Base-by-base conservation (phyloP, 2,329 filamentous ascomycete species). In the Ilyonectria destructans region DNA sequence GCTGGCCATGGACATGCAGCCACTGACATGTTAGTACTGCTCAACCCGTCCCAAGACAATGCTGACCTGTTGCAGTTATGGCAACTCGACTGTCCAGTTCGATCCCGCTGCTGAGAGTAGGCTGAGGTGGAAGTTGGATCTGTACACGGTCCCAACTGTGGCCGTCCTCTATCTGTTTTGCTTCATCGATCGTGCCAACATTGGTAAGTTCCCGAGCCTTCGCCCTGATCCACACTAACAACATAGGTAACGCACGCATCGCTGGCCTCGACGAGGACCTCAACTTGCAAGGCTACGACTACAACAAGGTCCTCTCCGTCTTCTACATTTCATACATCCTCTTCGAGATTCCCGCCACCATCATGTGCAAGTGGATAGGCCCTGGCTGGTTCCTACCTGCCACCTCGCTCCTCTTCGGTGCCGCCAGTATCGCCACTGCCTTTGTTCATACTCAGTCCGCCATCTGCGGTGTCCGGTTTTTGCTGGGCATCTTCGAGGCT, bases 101-200 rank as follows among this genome's bases (percentile, higher is more conserved):
- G 74, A 76, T 40, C 70, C 58, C 33, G 74, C 65, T 31, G 89
- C 87, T 2, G 91, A 92, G 75, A 78, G 84, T 8, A 85, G 83
- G 58, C 82, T 93, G 26, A 83, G 90, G 8, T 80, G 81, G 74
- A 93, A 93, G 78, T 89, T 93, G 55, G 91, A 93, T 73, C 72
- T 92, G 6, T 87, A 84, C 72, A 87, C 92, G 51, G 83, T 93
- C 0, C 91, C 92, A 0, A 92, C 89, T 0, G 90, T 93, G 0
- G 82, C 90, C 0, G 65, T 93, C 0, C 81, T 93, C 4, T 93
- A 93, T 73, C 84, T 93, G 0, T 93, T 93, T 74, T 93, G 91
- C 80, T 93, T 93, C 79, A 92, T 93, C 70, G 91, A 93, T 73
- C 86, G 91, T n/a, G 90, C 91, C 26, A 93, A 93, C 69, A 91